Evolutionary conservation across 257 asterid genomes (phyloP).

Genomic region (Vinca minor): DNA sequence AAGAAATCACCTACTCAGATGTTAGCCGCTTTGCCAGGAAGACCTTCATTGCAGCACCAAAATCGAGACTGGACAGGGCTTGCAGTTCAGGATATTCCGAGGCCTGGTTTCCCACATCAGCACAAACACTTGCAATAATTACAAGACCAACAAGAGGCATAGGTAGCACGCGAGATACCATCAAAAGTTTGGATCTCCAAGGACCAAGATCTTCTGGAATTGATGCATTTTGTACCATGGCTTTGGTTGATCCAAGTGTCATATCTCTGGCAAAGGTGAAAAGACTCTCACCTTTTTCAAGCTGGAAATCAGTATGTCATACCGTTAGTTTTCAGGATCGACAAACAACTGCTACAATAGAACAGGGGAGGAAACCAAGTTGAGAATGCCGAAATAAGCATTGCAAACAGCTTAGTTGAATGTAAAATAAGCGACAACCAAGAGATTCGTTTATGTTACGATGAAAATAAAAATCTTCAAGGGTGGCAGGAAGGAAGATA

Average conservation of each 20-base stretch:
- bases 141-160: constrained; percentile 96
- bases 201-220: constrained; percentile 77
- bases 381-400: too few species aligned
- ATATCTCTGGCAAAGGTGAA: constrained; percentile 91
- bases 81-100: constrained; percentile 68
- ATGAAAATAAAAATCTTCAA: neutral
- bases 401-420: too few species aligned
- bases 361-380: neutral
- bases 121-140: constrained; percentile 77
- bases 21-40: constrained; percentile 88
- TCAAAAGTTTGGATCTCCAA: constrained; percentile 82
- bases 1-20: constrained; percentile 67
- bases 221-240: constrained; percentile 50
- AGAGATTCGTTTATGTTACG: too few species aligned
- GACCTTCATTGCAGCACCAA: constrained; percentile 91
- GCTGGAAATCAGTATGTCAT: constrained; percentile 37
- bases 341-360: neutral
- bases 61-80: constrained; percentile 89
- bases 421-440: too few species aligned
- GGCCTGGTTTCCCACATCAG: constrained; percentile 55
- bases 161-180: constrained; percentile 88
- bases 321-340: constrained; percentile 1
- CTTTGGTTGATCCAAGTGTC: constrained; percentile 83
- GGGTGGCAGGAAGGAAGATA: neutral
- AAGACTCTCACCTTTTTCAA: constrained; percentile 90